phyloP scores from a whole-genome alignment of 2,329 filamentous ascomycete genomes.

The Colletotrichum liaoningense region DNA sequence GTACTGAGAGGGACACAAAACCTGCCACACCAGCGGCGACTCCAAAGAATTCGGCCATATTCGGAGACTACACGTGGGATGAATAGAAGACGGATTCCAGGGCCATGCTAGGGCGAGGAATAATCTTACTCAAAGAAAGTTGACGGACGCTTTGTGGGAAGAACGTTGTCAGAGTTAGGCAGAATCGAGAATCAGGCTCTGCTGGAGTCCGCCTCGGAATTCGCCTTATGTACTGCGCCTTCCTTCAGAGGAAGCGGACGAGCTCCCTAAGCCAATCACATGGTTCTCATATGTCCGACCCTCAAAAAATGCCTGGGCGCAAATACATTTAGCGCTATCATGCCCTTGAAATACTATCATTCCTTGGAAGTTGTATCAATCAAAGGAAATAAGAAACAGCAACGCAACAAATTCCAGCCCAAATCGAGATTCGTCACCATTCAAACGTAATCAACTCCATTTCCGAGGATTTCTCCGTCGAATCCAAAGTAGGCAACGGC shows the following conservation, averaged over 20 bases:
- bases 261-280: no score
- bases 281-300: no score
- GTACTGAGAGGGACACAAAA: background rate
- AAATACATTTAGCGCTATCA: no score
- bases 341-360: no score
- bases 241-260: no score
- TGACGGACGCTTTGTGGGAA: background rate
- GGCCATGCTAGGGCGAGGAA: no score
- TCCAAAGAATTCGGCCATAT: background rate
- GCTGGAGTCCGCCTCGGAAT: no score
- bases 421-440: background rate
- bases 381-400: no score
- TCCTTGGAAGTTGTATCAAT: no score
- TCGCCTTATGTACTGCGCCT: no score
- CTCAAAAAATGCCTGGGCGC: no score
- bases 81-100: background rate
- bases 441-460: background rate
- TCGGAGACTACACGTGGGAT: background rate
- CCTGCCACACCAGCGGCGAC: background rate
- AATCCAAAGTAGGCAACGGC: background rate
- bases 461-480: background rate
- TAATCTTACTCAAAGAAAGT: background rate
- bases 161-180: background rate
- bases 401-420: no score
- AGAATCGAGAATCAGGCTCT: background rate